Base-by-base conservation (phyloP, 2,329 filamentous ascomycete genomes). In the Sarocladium brachiariae region DNA sequence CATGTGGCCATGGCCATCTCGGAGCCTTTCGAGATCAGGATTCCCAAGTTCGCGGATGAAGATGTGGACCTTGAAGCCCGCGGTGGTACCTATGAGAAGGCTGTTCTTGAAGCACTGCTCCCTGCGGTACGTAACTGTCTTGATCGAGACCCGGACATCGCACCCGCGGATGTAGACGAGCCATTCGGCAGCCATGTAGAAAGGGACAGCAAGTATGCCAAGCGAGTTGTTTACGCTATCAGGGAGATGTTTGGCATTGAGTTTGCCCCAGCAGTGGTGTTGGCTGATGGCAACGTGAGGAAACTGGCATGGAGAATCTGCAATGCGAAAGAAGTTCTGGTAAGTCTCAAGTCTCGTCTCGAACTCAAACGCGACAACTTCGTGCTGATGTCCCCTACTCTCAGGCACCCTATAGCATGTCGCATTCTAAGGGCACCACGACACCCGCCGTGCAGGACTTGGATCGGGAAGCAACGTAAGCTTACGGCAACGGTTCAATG, bases 191-290 rank as follows among this genome's bases (percentile, higher is more conserved):
- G 81, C 45, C 75, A 91, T 35, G 87, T 96, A 2, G 90, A 96
- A 62, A 76, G 90, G 21, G 87, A 96, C 57, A 81, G 85, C 55
- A 96, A 95, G 67, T 97, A 90, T 60, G 86, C 92, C 1, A 88
- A 84, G 67, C 75, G 93, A 37, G 87, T 97, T 10, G 91, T 97
- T 0, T 97, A 95, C 66, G 93, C 91, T 4, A 89, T 99, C 24
- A 86, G 88, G 56, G 87, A 95, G 65, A 96, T 96, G 90, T 95
- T 99, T 65, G 93, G 91, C 49, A 87, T 99, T 53, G 93, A 99
- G 65, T 91, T 99, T 63, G 89, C 93, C 2, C 86, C 91, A 0
- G 89, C 89, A 39, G 92, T 97, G 1, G 93, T 99, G 27, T 83
- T 87, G 49, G 90, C 91, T 0, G 93, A 99, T 70, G 89, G 93